Base-by-base conservation (phyloP, 2,329 filamentous ascomycete species). In the Diaporthe australafricana region DNA sequence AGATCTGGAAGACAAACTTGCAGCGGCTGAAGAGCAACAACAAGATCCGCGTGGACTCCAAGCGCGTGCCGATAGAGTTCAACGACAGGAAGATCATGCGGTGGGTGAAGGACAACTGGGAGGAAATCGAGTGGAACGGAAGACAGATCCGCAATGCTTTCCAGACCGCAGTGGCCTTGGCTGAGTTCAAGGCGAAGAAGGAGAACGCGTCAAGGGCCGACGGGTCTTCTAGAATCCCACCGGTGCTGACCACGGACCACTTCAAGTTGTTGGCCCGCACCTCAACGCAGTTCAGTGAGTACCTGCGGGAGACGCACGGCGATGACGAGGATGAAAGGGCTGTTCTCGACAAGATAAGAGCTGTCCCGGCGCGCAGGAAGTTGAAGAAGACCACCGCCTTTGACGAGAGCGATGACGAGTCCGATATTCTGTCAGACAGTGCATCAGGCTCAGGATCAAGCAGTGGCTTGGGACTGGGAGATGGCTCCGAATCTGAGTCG, bases 1-100 rank as follows among this genome's bases (percentile, higher is more conserved):
- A 72, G 27, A 75, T 77, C 45, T 77, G 65, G 68, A 72, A 72
- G n/a, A 68, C 27, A 20, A 72, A 73, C 38, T 35, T 75, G 3
- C 6, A 50, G 7, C 70, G 62, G 6, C n/a, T 74, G 0, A 48
- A 27, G 3, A 27, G 52, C 1, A 40, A 52, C 57, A 72, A 75
- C 32, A 40, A 60, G n/a, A 53, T 65, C 8, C 60, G 62, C 30
- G 2, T n/a, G 4, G 25, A 27, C 1, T 4, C 1, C 0, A 17
- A 12, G 2, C n/a, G 7, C 4, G 8, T 1, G 3, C 40, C 40
- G 1, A 22, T 53, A 3, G 17, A 22, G 9, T 35, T 53, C 17
- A 17, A 53, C 27, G 11, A n/a, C 6, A 25, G 45, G 25, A 56
- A 68, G 32, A 68, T 68, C 20, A 12, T 55, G 2, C 14, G 9